Conservation (phyloP, 345 rosid species). For the Corchorus capsularis region DNA sequence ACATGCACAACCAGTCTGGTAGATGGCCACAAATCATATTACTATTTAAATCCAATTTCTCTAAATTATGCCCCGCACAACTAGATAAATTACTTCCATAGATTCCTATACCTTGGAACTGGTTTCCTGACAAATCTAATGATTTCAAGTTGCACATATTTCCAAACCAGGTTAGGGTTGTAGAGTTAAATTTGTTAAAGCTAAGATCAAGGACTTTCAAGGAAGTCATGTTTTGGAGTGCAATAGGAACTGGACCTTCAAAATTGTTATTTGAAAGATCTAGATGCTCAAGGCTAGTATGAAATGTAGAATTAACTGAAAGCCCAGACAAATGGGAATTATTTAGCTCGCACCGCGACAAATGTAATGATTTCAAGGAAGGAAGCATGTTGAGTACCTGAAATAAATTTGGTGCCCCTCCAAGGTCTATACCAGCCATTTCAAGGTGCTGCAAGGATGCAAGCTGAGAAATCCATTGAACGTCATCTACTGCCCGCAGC, state of each 20-base stretch:
- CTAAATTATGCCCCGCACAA: slow-evolving; percentile 16
- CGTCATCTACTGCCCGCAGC: neutral
- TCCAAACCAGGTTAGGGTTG: too few relatives aligned
- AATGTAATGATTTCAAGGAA: neutral
- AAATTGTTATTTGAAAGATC: neutral
- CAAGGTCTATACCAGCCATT: neutral
- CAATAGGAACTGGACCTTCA: neutral
- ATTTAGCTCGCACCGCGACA: neutral
- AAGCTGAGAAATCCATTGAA: slow-evolving; percentile 27
- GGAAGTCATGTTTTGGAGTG: neutral
- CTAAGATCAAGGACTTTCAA: neutral
- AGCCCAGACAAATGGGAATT: neutral
- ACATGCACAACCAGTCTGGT: neutral
- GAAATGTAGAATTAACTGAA: neutral
- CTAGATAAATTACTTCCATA: slow-evolving; percentile 16
- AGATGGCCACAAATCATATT: neutral
- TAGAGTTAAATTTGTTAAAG: neutral
- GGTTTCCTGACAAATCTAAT: slow-evolving; percentile 20
- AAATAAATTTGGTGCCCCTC: neutral
- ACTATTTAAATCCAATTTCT: slow-evolving; percentile 9
- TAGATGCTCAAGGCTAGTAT: neutral
- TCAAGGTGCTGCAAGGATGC: neutral
- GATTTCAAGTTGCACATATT: slow-evolving; percentile 6
- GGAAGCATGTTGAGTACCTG: slow-evolving; percentile 9
- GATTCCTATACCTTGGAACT: slow-evolving; percentile 14